A percentile compares a stretch with the other conserved stretches of the same genome.
phyloP scores from a whole-genome alignment of 306 rosid species.

The Hippophae tibetana region DNA sequence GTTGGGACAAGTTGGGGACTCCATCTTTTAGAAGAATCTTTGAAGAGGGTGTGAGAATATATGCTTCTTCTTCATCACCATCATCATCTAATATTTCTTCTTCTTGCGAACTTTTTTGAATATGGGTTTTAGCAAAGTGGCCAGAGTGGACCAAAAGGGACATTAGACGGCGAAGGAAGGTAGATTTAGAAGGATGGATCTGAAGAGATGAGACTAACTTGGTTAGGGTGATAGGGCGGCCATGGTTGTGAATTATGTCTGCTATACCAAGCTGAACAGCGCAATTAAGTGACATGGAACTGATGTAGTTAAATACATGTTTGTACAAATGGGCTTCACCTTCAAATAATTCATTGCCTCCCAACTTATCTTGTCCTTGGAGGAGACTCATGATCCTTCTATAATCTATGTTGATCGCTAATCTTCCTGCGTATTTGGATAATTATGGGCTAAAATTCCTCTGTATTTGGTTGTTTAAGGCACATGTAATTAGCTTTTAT shows the following conservation, averaged over 20 bases:
- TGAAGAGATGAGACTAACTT: constrained; percentile 30
- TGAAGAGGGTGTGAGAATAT: constrained; percentile 37
- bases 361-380: background rate
- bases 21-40: constrained; percentile 29
- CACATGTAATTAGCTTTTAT: too few species aligned
- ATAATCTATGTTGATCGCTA: too few species aligned
- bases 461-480: too few species aligned
- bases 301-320: constrained; percentile 22
- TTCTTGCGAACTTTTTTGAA: background rate
- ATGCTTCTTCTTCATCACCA: constrained; percentile 18
- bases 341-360: constrained; percentile 25
- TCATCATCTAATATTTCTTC: background rate
- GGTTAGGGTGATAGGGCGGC: constrained; percentile 33
- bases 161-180: constrained; percentile 21
- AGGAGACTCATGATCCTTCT: background rate
- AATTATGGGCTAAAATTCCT: too few species aligned
- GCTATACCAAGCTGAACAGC: constrained; percentile 38
- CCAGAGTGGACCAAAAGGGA: constrained; percentile 34
- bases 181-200: constrained; percentile 22
- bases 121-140: constrained; percentile 18
- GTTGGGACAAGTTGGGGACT: constrained; percentile 3
- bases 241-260: constrained; percentile 32
- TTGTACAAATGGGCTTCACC: constrained; percentile 46
- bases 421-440: too few species aligned
- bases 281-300: constrained; percentile 44